Base-by-base conservation (phyloP, 164 flowering plant species). In the Malania oleifera region DNA sequence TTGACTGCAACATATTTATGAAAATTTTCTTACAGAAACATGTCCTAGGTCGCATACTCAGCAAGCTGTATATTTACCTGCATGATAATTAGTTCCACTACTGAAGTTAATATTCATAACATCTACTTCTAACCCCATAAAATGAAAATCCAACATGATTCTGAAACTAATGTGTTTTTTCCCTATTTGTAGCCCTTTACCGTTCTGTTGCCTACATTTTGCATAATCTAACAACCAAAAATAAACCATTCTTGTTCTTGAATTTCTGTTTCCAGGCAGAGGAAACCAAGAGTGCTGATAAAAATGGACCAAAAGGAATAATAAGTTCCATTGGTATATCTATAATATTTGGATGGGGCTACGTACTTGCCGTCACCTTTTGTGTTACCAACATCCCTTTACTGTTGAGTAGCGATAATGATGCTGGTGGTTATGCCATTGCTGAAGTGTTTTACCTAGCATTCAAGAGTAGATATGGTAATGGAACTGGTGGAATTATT, bases 391-490 rank as follows among this genome's bases (percentile, higher is more conserved):
- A 88, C 62, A 84, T 90, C 67, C 82, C 96, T 11, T 54, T 51
- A 62, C 89, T 93, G 62, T 58, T 93, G 73, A 74, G 68, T 57
- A 50, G 26, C 22, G 82, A 82, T 41, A 93, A 93, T 64, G 91
- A 90, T 63, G 81, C 97, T 61, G 95, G 89, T 58, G 99, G 97
- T 56, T 87, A 90, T 77, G 97, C 97, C 48, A 86, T 88, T 69
- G 99, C 99, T 18, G 75, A 93, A 71, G 64, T 93, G 51, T 90
- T 93, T 62, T 93, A 88, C 61, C 67, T 58, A 47, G 86, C 87
- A 51, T 93, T 88, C 76, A 86, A 86, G 66, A 75, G 69, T 66
- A 77, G 99, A 76, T 88, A 76, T 68, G 99, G 97, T 25, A 82
- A 58, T 73, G 96, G 99, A 44, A 73, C 75, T 40, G 97, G 99